Evolutionary conservation across 1,284 basidiomycete genomes (phyloP).

Genomic region (Ceratorhiza oryzae-sativae): DNA sequence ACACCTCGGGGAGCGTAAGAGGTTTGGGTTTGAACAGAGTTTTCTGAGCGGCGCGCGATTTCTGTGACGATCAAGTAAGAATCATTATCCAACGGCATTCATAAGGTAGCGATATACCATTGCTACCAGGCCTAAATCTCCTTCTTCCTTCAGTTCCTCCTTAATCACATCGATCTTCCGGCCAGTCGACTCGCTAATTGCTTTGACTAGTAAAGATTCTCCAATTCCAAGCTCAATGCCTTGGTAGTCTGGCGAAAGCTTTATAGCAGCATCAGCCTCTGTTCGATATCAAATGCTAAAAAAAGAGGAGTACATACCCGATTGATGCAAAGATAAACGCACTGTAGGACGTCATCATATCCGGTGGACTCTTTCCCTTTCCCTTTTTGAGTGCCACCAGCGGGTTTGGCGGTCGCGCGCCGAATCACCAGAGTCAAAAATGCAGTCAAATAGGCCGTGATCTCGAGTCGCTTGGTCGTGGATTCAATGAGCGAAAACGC

Average conservation of each 20-base stretch:
- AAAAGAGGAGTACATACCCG: constrained; percentile 62
- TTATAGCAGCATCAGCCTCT: constrained; percentile 18
- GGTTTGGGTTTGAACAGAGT: constrained; percentile 95
- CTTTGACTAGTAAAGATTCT: constrained; percentile 93
- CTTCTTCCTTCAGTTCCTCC: constrained; percentile 90
- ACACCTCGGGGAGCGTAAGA: constrained; percentile 88
- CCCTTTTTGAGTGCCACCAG: constrained; percentile 50
- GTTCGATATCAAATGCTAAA: not conserved
- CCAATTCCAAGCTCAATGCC: constrained; percentile 97
- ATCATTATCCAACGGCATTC: not conserved
- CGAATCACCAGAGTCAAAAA: constrained; percentile 91
- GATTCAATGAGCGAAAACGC: constrained; percentile 91
- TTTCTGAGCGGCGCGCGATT: constrained; percentile 92
- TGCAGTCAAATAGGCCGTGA: constrained; percentile 85
- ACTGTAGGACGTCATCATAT: constrained; percentile 69
- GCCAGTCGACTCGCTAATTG: constrained; percentile 94
- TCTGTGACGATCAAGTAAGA: constrained; percentile 56
- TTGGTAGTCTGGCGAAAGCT: constrained; percentile 95
- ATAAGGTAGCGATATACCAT: constrained; percentile 63
- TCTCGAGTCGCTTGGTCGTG: constrained; percentile 96
- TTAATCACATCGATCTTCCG: constrained; percentile 85
- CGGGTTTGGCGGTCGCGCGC: constrained; percentile 74
- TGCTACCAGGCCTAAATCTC: constrained; percentile 95
- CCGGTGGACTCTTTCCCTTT: constrained; percentile 14
- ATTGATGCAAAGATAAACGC: constrained; percentile 97